Base-by-base conservation (phyloP, 495 filamentous ascomycete genomes). In the Lindgomyces ingoldianus region DNA sequence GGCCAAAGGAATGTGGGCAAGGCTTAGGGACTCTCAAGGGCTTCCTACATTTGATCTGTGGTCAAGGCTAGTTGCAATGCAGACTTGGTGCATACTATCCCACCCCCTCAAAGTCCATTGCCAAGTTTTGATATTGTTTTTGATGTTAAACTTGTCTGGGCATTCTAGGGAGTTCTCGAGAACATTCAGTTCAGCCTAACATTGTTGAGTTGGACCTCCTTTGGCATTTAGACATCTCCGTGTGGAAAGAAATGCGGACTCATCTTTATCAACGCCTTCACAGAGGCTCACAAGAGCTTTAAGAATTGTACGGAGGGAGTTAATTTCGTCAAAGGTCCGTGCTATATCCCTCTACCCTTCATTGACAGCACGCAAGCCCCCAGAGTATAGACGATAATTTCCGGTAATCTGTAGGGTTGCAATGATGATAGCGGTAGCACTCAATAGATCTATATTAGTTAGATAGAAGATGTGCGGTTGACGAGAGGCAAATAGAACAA, bases 391-490 rank as follows among this genome's bases (percentile, higher is more conserved):
- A 24, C 22, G 24, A 47, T 9, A 62, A 19, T 26, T 39, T 56
- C 6, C 56, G 3, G 60, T 25, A n/a, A 62, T 4, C 24, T 55
- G 39, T 3, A 62, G 25, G 21, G 56, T 22, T 26, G 52, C 39
- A 18, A 64, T 64, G 26, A 64, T 39, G 22, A 51, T 56, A 16
- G 60, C 52, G 39, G 60, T 57, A 1, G 41, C 12, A n/a, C 60
- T 57, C 6, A 64, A 30, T 1, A 45, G 26, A n/a, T 64, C 52
- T 52, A 64, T 64, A 3, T 47, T 8, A 42, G 25, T 14, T 11
- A 11, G 27, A n/a, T 18, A 12, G 25, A 16, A 9, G 16, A 12
- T 21, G 44, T 25, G 3, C 10, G 21, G 25, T 8, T 30, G 25
- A 24, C 21, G 44, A n/a, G 14, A 18, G 53, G 19, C 41, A 11